Percentiles rank a stretch among this genome's conserved stretches.
These are phyloP conservation scores for Phytophthora meadii DNA, from an alignment of 352 stramenopile species.

Conservation along the genomic window DNA sequence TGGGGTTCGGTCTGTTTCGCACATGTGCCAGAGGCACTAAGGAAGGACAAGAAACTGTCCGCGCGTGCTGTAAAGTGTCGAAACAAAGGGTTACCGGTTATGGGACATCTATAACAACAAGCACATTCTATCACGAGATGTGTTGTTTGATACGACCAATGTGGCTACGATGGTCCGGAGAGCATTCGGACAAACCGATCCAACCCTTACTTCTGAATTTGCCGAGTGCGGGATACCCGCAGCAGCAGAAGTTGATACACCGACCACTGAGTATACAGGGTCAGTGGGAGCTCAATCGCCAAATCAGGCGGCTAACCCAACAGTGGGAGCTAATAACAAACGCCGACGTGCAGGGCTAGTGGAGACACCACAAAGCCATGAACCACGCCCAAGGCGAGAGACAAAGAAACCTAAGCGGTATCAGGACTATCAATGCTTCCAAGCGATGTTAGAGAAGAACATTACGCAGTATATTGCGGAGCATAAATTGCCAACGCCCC, in stretches of 20 bases:
- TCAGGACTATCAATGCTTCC: conserved; percentile 17
- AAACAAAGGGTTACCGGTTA: conserved; percentile 11
- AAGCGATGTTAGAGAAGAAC: conserved; percentile 9
- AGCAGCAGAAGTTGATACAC: neutral
- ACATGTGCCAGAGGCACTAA: neutral
- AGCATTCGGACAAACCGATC: conserved; percentile 3
- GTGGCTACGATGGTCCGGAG: conserved; percentile 1
- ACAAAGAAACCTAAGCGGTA: conserved; percentile 8
- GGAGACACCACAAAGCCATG: too few relatives aligned
- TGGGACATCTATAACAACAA: conserved; percentile 19
- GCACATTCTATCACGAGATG: conserved; percentile 9
- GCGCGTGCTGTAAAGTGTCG: conserved; percentile 8
- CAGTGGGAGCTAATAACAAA: neutral
- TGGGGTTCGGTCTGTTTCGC: too few relatives aligned
- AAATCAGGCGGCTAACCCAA: neutral
- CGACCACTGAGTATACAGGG: neutral
- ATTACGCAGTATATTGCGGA: neutral
- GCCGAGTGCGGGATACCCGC: neutral
- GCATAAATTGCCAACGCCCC: conserved; percentile 8
- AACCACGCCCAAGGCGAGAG: conserved; percentile 11
- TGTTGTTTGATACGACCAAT: conserved; percentile 20
- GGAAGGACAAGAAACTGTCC: conserved; percentile 15
- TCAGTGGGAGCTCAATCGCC: neutral
- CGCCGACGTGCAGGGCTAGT: neutral
- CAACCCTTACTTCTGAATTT: conserved; percentile 10